phyloP scores from a whole-genome alignment of 306 rosid species.

The Canavalia gladiata region DNA sequence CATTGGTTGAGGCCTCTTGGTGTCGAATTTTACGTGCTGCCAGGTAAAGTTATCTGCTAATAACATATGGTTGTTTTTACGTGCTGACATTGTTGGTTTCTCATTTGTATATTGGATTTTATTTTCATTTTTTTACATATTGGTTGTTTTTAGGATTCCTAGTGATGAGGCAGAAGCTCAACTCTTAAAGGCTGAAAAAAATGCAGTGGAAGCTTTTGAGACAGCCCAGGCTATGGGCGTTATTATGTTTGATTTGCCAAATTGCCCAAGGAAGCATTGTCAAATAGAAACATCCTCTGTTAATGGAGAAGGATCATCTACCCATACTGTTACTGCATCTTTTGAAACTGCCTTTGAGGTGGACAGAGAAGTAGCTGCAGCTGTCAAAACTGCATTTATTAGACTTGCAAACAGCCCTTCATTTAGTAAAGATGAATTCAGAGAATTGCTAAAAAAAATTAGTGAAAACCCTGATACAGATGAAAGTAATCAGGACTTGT shows the following conservation, averaged over 20 bases:
- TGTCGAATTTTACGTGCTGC: constrained; percentile 90
- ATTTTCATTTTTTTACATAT: neutral
- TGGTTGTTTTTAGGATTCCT: constrained; percentile 70
- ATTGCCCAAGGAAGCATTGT: constrained; percentile 72
- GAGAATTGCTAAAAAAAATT: constrained; percentile 77
- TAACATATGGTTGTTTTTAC: no score
- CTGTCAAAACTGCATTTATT: constrained; percentile 82
- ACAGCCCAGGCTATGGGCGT: constrained; percentile 85
- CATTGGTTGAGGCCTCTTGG: constrained; percentile 97
- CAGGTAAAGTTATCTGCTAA: constrained; percentile 57
- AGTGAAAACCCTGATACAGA: constrained; percentile 81
- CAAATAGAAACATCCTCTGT: constrained; percentile 70
- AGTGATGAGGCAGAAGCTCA: constrained; percentile 79
- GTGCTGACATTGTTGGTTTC: constrained; percentile 29
- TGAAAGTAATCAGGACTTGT: constrained; percentile 57
- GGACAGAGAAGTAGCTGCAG: constrained; percentile 89
- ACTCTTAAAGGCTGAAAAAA: constrained; percentile 67
- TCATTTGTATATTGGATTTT: constrained; percentile 5
- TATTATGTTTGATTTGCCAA: constrained; percentile 85
- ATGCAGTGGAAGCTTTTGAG: constrained; percentile 83
- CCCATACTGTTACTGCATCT: constrained; percentile 82
- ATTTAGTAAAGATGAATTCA: constrained; percentile 75
- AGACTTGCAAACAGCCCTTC: constrained; percentile 81
- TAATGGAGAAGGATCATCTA: constrained; percentile 67
- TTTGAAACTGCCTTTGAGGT: constrained; percentile 96